Percentiles rank a stretch among this genome's conserved stretches.
Evolutionary conservation across 2,329 filamentous ascomycete genomes (phyloP).

Genomic region (Trichoderma semiorbis): DNA sequence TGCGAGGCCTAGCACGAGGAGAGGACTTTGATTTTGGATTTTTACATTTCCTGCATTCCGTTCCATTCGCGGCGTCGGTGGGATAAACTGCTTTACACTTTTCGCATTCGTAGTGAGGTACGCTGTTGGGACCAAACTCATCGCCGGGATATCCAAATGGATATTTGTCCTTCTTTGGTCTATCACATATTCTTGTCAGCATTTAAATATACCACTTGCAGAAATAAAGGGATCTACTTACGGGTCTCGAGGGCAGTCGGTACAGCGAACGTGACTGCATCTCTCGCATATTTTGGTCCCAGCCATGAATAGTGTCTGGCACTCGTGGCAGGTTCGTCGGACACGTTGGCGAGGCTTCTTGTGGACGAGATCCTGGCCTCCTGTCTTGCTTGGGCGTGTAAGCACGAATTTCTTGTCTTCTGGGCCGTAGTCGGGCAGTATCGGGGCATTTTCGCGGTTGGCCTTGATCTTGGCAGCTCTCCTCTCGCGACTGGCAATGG

Average conservation of each 20-base stretch:
- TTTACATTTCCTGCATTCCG: conserved; percentile 57
- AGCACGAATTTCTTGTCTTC: conserved; percentile 49
- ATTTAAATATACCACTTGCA: neutral
- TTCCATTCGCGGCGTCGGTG: conserved; percentile 46
- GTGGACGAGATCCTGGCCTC: conserved; percentile 68
- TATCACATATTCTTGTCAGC: conserved; percentile 28
- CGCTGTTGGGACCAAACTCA: conserved; percentile 49
- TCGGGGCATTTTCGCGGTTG: conserved; percentile 54
- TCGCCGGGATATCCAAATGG: conserved; percentile 69
- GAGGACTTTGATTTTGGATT: conserved; percentile 60
- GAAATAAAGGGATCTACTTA: conserved; percentile 44
- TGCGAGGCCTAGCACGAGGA: conserved; percentile 55
- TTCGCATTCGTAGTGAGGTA: conserved; percentile 58
- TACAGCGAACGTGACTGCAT: conserved; percentile 73
- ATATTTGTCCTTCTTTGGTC: conserved; percentile 65
- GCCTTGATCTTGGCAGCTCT: conserved; percentile 50
- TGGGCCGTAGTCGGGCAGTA: conserved; percentile 48
- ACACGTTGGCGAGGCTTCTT: conserved; percentile 71
- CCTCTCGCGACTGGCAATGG: conserved; percentile 49
- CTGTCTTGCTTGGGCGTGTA: conserved; percentile 61
- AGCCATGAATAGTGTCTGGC: conserved; percentile 58
- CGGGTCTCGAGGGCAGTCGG: conserved; percentile 76
- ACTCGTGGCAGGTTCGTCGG: conserved; percentile 73
- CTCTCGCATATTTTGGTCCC: conserved; percentile 60
- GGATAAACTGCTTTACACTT: conserved; percentile 59